phyloP scores from a whole-genome alignment of 768 basidiomycete genomes.

The Aureoboletus auriporus region DNA sequence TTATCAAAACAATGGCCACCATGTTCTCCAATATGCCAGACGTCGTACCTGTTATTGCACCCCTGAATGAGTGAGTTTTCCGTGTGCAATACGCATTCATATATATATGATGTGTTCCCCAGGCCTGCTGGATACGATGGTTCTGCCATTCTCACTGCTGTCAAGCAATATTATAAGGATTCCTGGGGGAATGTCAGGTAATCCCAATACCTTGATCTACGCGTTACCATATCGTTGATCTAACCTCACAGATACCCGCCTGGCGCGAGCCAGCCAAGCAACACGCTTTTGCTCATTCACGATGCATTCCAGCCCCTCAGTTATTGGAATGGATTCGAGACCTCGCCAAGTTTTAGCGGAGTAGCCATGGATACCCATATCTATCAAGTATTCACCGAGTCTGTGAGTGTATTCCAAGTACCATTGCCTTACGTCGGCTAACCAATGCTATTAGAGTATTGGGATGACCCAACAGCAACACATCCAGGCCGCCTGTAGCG shows the following conservation, averaged over 20 bases:
- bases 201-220: background rate
- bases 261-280: conserved; percentile 42
- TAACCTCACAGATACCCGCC: conserved; percentile 34
- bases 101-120: background rate
- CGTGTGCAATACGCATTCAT: background rate
- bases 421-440: background rate
- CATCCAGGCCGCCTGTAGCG: conserved; percentile 55
- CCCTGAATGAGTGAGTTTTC: conserved; percentile 67
- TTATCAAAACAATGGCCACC: conserved; percentile 60
- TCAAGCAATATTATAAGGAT: conserved; percentile 64
- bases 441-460: conserved; percentile 35
- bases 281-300: conserved; percentile 64
- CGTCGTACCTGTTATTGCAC: conserved; percentile 65
- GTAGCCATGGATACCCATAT: conserved; percentile 80
- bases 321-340: conserved; percentile 65
- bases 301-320: conserved; percentile 77
- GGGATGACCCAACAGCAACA: conserved; percentile 49
- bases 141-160: conserved; percentile 43
- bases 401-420: conserved; percentile 36
- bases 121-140: conserved; percentile 76
- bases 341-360: conserved; percentile 48
- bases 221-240: conserved; percentile 1
- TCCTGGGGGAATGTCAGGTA: conserved; percentile 74
- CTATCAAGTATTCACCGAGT: conserved; percentile 67
- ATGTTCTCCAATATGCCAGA: conserved; percentile 51